phyloP scores from a whole-genome alignment of 768 basidiomycete genomes.

The Amanita exitialis region DNA sequence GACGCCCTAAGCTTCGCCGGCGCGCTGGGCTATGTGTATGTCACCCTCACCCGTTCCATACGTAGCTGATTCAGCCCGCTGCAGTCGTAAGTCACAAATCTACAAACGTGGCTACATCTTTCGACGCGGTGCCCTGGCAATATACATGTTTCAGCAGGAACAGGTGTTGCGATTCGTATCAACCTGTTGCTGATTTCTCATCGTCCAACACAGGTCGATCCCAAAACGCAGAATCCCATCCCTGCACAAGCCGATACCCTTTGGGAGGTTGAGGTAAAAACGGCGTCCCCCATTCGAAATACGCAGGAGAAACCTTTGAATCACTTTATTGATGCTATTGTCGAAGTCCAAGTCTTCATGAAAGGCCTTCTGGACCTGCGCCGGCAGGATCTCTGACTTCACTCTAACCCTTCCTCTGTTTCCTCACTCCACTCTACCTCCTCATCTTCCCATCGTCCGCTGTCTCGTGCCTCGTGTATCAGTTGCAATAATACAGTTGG shows the following conservation, averaged over 20 bases:
- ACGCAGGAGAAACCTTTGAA: slow-evolving; percentile 71
- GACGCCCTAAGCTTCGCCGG: slow-evolving; percentile 76
- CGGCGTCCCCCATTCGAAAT: slow-evolving; percentile 67
- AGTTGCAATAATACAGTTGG: slow-evolving; percentile 25
- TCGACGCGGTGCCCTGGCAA: slow-evolving; percentile 56
- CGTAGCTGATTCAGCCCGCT: neutral
- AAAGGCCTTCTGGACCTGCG: slow-evolving; percentile 74
- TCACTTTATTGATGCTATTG: slow-evolving; percentile 59
- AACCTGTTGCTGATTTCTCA: neutral
- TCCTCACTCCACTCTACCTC: slow-evolving; percentile 43
- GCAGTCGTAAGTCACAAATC: slow-evolving; percentile 58
- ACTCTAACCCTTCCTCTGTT: slow-evolving; percentile 5
- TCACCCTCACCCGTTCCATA: slow-evolving; percentile 1
- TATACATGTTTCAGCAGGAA: slow-evolving; percentile 83
- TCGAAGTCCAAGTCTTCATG: slow-evolving; percentile 77
- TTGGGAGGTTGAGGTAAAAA: slow-evolving; percentile 87
- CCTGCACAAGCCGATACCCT: slow-evolving; percentile 73
- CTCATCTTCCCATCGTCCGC: slow-evolving; percentile 12
- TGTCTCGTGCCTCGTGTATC: slow-evolving; percentile 18
- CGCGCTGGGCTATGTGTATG: slow-evolving; percentile 68
- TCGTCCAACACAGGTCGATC: slow-evolving; percentile 43
- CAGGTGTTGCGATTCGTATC: slow-evolving; percentile 33
- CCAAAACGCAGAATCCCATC: slow-evolving; percentile 63
- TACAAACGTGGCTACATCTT: slow-evolving; percentile 79
- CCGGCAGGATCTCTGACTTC: slow-evolving; percentile 58